These are phyloP conservation scores for Rhytidiadelphus loreus DNA, from an alignment of 225 moss, liverwort and hornwort genomes.

Conservation along the genomic window DNA sequence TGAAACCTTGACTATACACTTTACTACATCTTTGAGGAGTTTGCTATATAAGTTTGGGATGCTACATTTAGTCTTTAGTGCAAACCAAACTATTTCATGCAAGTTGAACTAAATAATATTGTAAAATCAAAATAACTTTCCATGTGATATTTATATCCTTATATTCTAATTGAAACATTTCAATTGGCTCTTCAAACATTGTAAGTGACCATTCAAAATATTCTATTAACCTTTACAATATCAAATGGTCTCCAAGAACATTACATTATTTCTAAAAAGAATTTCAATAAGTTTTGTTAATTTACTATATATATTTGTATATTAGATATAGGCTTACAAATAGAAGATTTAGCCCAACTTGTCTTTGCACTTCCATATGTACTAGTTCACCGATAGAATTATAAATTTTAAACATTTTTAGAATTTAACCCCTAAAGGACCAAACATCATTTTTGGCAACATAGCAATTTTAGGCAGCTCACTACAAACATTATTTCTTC, in stretches of 20 bases:
- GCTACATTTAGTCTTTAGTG: fast-evolving
- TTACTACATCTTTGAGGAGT: neutral
- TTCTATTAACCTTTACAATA: neutral
- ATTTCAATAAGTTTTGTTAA: neutral
- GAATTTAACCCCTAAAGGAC: too few species aligned
- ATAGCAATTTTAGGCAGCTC: too few species aligned
- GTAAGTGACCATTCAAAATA: neutral
- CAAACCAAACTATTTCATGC: neutral
- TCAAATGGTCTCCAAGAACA: neutral
- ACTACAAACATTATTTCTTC: too few species aligned
- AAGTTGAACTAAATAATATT: neutral
- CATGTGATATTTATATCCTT: neutral
- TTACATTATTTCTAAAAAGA: neutral
- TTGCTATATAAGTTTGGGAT: fast-evolving
- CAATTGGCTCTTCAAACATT: too few species aligned
- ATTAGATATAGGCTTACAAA: neutral
- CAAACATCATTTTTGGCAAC: too few species aligned
- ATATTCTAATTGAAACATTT: neutral
- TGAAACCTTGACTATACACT: neutral
- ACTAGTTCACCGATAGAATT: neutral
- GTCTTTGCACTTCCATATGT: neutral
- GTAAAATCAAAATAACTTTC: neutral
- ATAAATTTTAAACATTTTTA: neutral
- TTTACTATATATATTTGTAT: too few species aligned
- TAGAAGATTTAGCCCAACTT: neutral